Base-by-base conservation (phyloP, 345 rosid genomes). In the Eucalyptus marginata region DNA sequence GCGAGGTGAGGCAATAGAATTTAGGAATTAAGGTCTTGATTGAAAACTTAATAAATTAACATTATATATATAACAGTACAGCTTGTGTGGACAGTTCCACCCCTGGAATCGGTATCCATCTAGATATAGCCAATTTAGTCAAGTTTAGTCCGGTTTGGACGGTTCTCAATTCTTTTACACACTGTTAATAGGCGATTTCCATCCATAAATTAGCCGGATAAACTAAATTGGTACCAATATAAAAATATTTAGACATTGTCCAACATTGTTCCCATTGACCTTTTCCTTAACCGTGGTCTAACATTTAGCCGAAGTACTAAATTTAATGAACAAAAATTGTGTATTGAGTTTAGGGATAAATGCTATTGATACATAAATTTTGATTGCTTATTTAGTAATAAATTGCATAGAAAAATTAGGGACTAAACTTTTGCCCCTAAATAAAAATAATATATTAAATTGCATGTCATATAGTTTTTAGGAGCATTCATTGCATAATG, bases 161-260 rank as follows among this genome's bases (percentile, higher is more conserved):
- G 1, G 59, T 54, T 54, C 59, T 20, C 0, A 1, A 4, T 0
- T 20, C 1, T 54, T 54, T 22, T 54, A 22, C 59, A 22, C 2
- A 22, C 11, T 22, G 22, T 0, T 54, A 54, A 0, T 54, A 20
- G 27, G 5, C 0, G 0, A 22, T 54, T 54, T 54, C 1, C 59
- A 54, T 54, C 5, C 0, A 0, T 20, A 54, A 54, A 54, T 54
- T 54, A 11, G 27, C 1, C 0, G 0, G 2, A 54, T 54, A 0
- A 0, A 54, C 1, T 4, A 22, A 54, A 1, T 8, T 1, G 0
- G 2, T 22, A 54, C 1, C 0, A 54, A 20, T 20, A 0, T 22
- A 0, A 54, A 8, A 20, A 54, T 3, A 0, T 54, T 20, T 20
- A 54, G 0, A 8, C n/a, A n/a, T n/a, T n/a, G n/a, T 54, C 27